A percentile compares a stretch with the other conserved stretches of the same genome.
Evolutionary conservation across 2,329 filamentous ascomycete genomes (phyloP).

Genomic region (Blastomyces silverae): DNA sequence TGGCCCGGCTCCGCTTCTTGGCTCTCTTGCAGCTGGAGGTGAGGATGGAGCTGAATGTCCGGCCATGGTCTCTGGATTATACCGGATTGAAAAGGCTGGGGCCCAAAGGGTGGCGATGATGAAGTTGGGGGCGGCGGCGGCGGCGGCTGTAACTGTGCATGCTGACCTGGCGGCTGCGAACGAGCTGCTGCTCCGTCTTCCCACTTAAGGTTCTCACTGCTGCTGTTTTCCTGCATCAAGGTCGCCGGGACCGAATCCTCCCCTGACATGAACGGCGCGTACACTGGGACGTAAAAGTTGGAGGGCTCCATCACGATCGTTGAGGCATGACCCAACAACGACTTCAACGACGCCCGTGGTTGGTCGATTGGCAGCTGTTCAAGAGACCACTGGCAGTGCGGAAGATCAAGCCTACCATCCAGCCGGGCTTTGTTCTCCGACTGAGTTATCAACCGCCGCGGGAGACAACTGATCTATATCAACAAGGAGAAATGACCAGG

Average conservation of each 20-base stretch:
- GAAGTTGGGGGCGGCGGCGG: neutral
- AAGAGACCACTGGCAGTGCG: neutral
- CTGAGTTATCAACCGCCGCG: neutral
- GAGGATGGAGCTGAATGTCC: neutral
- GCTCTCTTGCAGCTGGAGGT: neutral
- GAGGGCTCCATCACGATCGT: constrained; percentile 5
- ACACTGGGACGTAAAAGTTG: neutral
- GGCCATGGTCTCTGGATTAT: neutral
- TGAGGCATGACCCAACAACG: neutral
- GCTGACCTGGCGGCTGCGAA: constrained; percentile 1
- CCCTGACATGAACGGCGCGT: neutral
- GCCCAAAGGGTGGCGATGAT: neutral
- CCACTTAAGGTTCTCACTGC: constrained; percentile 2
- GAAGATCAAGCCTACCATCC: neutral
- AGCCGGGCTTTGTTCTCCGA: neutral
- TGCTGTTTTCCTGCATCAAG: neutral
- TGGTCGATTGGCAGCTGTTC: neutral
- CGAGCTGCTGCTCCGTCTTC: neutral
- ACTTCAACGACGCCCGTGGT: neutral
- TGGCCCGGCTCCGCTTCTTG: neutral
- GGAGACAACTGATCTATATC: neutral
- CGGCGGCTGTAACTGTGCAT: too few species aligned
- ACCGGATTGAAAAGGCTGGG: neutral
- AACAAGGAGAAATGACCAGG: constrained; percentile 2
- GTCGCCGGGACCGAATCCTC: neutral